These are phyloP conservation scores for Plasmodium ovale DNA, from an alignment of 169 alveolate genomes.

Conservation along the genomic window DNA sequence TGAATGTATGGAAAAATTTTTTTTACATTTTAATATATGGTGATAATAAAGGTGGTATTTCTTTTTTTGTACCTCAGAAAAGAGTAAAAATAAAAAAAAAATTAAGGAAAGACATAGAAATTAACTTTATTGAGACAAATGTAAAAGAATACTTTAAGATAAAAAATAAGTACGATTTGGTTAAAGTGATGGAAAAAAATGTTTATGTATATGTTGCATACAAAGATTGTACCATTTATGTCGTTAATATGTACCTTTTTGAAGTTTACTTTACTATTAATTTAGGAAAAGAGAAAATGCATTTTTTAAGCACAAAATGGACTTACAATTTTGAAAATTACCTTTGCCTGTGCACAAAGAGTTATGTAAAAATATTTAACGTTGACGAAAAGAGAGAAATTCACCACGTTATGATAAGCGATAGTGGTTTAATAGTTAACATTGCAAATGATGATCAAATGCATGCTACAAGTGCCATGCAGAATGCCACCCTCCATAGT, in stretches of 20 bases:
- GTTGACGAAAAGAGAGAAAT: conserved; percentile 3
- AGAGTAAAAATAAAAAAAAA: conserved; percentile 56
- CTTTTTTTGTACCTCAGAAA: conserved; percentile 58
- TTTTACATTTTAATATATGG: conserved; percentile 69
- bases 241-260: conserved; percentile 32
- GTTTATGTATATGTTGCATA: conserved; percentile 25
- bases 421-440: neutral
- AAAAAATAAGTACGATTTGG: conserved; percentile 6
- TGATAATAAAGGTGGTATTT: conserved; percentile 46
- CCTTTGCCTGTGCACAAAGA: conserved; percentile 44
- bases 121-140: conserved; percentile 48
- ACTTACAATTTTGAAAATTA: conserved; percentile 3
- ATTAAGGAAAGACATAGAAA: conserved; percentile 14
- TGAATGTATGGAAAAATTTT: conserved; percentile 1
- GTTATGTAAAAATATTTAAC: conserved; percentile 37
- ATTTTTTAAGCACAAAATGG: conserved; percentile 22
- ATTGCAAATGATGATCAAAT: neutral
- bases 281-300: conserved; percentile 17
- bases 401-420: neutral
- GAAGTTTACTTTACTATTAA: conserved; percentile 27
- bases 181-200: conserved; percentile 20
- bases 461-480: neutral
- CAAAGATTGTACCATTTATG: conserved; percentile 25
- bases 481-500: neutral
- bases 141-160: conserved; percentile 60